Percentiles rank a stretch among this genome's conserved stretches.
These are phyloP conservation scores for Ceratocystis variospora DNA, from an alignment of 2,329 filamentous ascomycete genomes.

Conservation along the genomic window DNA sequence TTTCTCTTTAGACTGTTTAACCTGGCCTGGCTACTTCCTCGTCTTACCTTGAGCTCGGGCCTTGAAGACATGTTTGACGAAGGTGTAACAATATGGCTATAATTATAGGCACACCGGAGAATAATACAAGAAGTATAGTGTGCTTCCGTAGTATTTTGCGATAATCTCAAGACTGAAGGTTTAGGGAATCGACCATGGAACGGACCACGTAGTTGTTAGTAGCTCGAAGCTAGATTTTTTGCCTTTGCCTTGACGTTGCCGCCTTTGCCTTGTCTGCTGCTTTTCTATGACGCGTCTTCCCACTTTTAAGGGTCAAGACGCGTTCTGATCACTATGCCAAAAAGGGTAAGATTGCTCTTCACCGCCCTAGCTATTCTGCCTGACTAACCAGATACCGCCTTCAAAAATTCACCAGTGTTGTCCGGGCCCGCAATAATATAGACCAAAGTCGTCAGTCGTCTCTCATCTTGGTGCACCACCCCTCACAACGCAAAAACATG, in stretches of 20 bases:
- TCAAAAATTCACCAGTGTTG: conserved; percentile 16
- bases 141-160: not conserved
- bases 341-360: conserved; percentile 13
- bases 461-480: not conserved
- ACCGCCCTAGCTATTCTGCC: conserved; percentile 17
- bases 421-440: no score
- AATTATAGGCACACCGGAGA: not conserved
- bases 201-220: not conserved
- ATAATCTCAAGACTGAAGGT: no score
- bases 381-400: conserved; percentile 7
- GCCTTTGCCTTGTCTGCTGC: no score
- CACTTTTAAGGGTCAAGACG: not conserved
- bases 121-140: not conserved
- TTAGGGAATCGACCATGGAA: not conserved
- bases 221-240: not conserved
- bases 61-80: conserved; percentile 50
- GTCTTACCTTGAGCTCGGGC: conserved; percentile 52
- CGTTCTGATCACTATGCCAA: conserved; percentile 12
- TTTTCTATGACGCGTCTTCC: not conserved
- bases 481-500: not conserved
- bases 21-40: not conserved
- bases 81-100: not conserved
- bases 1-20: not conserved
- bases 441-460: no score
- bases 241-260: not conserved